These are phyloP conservation scores for Lanmaoa pseudosensibilis DNA, from an alignment of 768 basidiomycete genomes.

Conservation along the genomic window DNA sequence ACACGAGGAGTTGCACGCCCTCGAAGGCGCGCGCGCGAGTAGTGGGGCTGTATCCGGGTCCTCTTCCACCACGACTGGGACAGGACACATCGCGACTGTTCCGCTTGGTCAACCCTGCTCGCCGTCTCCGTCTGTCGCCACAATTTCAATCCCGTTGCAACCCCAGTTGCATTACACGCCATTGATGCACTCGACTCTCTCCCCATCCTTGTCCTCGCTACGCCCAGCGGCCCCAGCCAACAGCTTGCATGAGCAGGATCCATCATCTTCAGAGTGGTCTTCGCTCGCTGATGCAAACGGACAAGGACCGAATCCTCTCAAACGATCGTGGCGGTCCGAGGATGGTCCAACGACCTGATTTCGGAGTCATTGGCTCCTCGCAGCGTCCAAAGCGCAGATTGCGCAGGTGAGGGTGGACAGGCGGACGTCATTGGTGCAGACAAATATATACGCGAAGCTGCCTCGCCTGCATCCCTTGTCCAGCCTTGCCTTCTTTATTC, in stretches of 20 bases:
- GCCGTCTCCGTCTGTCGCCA: not conserved
- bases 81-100: not conserved
- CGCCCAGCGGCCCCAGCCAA: constrained; percentile 8
- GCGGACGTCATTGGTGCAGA: not conserved
- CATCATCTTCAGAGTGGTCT: constrained; percentile 27
- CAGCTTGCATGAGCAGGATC: constrained; percentile 20
- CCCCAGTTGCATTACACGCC: constrained; percentile 4
- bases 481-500: not conserved
- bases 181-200: constrained; percentile 1
- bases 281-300: constrained; percentile 30
- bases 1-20: constrained; percentile 51
- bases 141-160: constrained; percentile 3
- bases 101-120: not conserved
- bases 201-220: constrained; percentile 2
- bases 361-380: not conserved
- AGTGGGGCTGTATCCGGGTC: not conserved
- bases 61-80: not conserved
- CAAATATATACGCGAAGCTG: too few relatives aligned
- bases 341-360: constrained; percentile 22
- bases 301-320: constrained; percentile 20
- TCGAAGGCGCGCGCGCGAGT: constrained; percentile 32
- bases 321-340: constrained; percentile 30
- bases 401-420: not conserved
- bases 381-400: not conserved
- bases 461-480: too few relatives aligned